phyloP scores from a whole-genome alignment of 148 eudicot genomes.

The Rhododendron mucronatum region DNA sequence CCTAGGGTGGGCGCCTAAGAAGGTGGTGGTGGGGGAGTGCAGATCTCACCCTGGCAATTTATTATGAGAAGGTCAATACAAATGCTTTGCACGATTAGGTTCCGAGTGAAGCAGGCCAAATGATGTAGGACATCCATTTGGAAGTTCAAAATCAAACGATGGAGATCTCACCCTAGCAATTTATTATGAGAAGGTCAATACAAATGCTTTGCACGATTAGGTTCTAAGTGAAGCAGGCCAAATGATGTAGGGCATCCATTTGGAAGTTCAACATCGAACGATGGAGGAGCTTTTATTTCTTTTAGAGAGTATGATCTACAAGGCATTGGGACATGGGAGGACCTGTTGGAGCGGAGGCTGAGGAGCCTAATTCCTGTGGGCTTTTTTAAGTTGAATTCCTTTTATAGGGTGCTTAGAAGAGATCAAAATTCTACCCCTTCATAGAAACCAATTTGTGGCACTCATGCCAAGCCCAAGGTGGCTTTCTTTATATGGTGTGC shows the following conservation, averaged over 20 bases:
- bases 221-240: neutral
- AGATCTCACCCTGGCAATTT: neutral
- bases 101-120: neutral
- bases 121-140: too few species aligned
- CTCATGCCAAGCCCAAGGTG: neutral
- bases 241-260: too few species aligned
- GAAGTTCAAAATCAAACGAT: neutral
- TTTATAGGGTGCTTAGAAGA: neutral
- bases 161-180: neutral
- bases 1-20: neutral
- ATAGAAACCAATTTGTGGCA: neutral
- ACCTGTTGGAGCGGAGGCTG: neutral
- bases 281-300: neutral
- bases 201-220: neutral
- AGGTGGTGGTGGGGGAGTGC: neutral
- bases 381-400: neutral
- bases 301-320: neutral
- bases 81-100: neutral
- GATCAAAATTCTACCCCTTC: neutral
- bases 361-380: neutral
- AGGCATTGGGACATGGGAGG: neutral
- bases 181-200: neutral
- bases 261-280: neutral
- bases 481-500: neutral
- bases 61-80: neutral